A percentile compares a stretch with the other conserved stretches of the same genome.
These are phyloP conservation scores for Erysimum cheiri DNA, from an alignment of 441 rosid species.

Conservation along the genomic window DNA sequence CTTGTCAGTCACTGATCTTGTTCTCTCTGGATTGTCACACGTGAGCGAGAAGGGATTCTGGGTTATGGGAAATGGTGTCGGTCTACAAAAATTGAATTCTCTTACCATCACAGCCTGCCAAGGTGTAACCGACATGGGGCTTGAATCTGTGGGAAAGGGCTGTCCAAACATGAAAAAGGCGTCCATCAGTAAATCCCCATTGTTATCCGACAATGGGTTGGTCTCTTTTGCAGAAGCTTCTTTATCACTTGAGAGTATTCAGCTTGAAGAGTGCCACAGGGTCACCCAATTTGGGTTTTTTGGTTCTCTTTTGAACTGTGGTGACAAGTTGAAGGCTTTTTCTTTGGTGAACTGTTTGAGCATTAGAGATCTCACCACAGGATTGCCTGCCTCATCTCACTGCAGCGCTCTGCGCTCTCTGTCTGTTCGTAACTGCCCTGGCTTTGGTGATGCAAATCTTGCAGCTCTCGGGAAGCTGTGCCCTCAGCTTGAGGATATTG, in stretches of 20 bases:
- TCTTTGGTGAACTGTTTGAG: conserved; percentile 76
- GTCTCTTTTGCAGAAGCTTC: conserved; percentile 69
- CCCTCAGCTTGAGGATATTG: conserved; percentile 69
- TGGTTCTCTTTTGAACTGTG: conserved; percentile 75
- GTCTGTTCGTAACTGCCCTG: conserved; percentile 78
- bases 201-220: conserved; percentile 82
- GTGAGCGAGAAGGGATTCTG: conserved; percentile 91
- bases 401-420: conserved; percentile 65
- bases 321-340: conserved; percentile 70
- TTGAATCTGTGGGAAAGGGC: conserved; percentile 76
- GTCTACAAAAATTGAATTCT: conserved; percentile 69
- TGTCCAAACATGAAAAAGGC: conserved; percentile 74
- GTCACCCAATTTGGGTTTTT: conserved; percentile 81
- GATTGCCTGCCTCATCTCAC: conserved; percentile 45
- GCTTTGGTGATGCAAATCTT: conserved; percentile 77
- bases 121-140: conserved; percentile 77
- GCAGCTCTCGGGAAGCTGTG: conserved; percentile 73
- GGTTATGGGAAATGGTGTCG: conserved; percentile 93
- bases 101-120: conserved; percentile 64
- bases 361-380: conserved; percentile 62
- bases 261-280: conserved; percentile 87
- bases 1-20: conserved; percentile 63
- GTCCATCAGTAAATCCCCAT: conserved; percentile 61
- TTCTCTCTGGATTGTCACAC: conserved; percentile 63
- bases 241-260: conserved; percentile 70